phyloP scores from a whole-genome alignment of 306 rosid species.

The Prunus mongolica region DNA sequence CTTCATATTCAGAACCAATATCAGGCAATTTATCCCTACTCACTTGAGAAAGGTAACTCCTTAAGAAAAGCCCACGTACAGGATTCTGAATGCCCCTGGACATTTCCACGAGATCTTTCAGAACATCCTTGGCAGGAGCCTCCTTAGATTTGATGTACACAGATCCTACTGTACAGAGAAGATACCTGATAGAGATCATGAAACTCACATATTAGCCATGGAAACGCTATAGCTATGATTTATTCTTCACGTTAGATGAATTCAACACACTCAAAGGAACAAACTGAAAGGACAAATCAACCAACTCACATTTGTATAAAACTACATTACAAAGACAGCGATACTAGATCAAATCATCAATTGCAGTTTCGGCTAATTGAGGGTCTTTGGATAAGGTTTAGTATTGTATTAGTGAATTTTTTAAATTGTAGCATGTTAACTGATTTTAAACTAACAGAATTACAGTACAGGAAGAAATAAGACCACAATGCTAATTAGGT shows the following conservation, averaged over 20 bases:
- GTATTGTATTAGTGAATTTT: background rate
- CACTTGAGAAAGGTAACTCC: conserved; percentile 67
- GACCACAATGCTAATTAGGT: background rate
- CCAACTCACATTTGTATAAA: background rate
- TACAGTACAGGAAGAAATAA: background rate
- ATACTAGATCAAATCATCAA: background rate
- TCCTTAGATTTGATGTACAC: conserved; percentile 62
- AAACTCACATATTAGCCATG: background rate
- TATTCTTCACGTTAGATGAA: background rate
- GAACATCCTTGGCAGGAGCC: conserved; percentile 60
- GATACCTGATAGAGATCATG: conserved; percentile 32
- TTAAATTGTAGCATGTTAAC: background rate
- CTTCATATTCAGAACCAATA: conserved; percentile 62
- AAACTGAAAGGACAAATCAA: background rate
- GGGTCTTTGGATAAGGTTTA: background rate
- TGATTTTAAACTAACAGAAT: background rate
- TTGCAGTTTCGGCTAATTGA: background rate
- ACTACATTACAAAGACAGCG: background rate
- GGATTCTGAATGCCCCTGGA: conserved; percentile 63
- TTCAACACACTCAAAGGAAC: background rate
- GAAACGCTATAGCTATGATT: background rate
- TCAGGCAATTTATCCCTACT: conserved; percentile 63
- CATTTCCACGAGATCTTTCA: conserved; percentile 65
- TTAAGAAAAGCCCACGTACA: conserved; percentile 53
- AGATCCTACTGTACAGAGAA: conserved; percentile 60